Conservation (phyloP, 257 asterid genomes). For the Paulownia fortunei region DNA sequence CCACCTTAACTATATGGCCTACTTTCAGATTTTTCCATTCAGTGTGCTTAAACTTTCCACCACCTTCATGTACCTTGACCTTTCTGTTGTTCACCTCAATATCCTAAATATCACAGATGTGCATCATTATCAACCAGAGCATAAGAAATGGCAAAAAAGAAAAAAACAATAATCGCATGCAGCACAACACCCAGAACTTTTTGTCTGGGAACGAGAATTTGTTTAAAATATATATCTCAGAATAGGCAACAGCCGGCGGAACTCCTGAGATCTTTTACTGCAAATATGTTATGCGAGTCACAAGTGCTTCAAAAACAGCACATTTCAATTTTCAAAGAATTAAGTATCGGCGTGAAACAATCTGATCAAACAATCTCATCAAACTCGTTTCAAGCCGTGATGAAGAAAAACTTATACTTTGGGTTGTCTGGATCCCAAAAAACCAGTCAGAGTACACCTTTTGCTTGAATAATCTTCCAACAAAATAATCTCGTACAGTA, state of each 20-base stretch:
- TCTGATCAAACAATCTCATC: constrained; percentile 1
- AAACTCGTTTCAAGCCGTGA: neutral
- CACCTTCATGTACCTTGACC: constrained; percentile 56
- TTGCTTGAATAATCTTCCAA: neutral
- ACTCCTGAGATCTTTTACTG: neutral
- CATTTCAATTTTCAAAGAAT: neutral
- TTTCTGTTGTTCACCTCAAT: constrained; percentile 67
- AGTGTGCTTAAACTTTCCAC: constrained; percentile 47
- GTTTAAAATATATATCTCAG: neutral
- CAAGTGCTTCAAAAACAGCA: neutral
- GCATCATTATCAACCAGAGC: constrained; percentile 26
- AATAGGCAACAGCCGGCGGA: neutral
- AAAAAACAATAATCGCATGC: neutral
- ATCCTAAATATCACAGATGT: constrained; percentile 48
- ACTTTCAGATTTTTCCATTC: constrained; percentile 71
- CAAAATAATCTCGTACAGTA: neutral
- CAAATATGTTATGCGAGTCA: neutral
- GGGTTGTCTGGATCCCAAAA: neutral
- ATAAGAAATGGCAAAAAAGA: neutral
- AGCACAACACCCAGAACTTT: neutral
- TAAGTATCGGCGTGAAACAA: neutral
- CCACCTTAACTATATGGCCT: constrained; percentile 70
- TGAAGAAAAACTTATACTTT: neutral
- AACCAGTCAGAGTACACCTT: neutral
- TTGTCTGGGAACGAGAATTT: neutral